These are phyloP conservation scores for Diaporthe destruens DNA, from an alignment of 2,329 filamentous ascomycete genomes.

Conservation along the genomic window DNA sequence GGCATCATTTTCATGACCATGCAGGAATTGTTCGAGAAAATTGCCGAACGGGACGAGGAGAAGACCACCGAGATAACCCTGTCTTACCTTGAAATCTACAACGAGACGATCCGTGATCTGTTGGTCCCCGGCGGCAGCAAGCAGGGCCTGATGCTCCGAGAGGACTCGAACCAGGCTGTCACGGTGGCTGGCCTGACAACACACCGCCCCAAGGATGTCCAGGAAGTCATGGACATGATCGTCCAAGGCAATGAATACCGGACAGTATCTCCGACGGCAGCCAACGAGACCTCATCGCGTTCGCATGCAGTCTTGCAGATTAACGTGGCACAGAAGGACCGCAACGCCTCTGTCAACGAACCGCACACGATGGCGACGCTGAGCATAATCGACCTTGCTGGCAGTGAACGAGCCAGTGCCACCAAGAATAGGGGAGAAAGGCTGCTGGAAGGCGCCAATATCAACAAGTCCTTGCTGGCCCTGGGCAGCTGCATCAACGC, in stretches of 20 bases:
- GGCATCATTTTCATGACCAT: conserved; percentile 99
- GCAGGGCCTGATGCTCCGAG: conserved; percentile 88
- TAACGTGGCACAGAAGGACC: conserved; percentile 93
- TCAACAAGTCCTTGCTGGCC: conserved; percentile 97
- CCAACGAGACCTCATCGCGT: conserved; percentile 96
- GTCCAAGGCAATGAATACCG: conserved; percentile 93
- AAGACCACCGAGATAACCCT: conserved; percentile 92
- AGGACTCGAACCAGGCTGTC: conserved; percentile 93
- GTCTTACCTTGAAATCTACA: conserved; percentile 98
- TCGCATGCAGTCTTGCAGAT: conserved; percentile 98
- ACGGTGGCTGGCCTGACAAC: conserved; percentile 92
- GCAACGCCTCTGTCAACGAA: conserved; percentile 92
- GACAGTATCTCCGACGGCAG: conserved; percentile 96
- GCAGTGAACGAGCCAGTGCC: conserved; percentile 94
- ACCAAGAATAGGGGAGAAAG: conserved; percentile 97
- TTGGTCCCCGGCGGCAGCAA: conserved; percentile 88
- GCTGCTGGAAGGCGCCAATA: conserved; percentile 94
- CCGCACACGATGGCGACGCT: conserved; percentile 98
- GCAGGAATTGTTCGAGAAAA: conserved; percentile 98
- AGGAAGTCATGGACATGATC: conserved; percentile 99
- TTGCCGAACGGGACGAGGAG: conserved; percentile 85
- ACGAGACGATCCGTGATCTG: conserved; percentile 96
- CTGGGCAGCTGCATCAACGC: conserved; percentile 98
- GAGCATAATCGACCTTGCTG: conserved; percentile 97
- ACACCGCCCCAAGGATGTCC: conserved; percentile 89